phyloP scores from a whole-genome alignment of 73 alveolate genomes.

The Symbiodinium natans region DNA sequence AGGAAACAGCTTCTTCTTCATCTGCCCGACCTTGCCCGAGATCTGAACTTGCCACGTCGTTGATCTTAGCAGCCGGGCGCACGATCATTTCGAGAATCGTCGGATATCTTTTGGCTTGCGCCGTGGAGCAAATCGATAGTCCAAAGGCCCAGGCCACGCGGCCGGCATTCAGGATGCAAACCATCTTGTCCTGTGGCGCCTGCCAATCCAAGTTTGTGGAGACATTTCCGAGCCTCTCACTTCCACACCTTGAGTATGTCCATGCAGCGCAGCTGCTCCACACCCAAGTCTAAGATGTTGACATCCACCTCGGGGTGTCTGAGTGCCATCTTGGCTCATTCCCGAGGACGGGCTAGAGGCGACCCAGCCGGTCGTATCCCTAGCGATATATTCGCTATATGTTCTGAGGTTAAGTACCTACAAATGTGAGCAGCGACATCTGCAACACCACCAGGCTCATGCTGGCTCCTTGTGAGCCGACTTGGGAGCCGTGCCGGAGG shows the following conservation, averaged over 20 bases:
- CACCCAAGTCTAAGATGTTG: background rate
- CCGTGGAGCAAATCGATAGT: background rate
- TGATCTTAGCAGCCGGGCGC: conserved; percentile 11
- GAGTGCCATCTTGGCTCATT: no score
- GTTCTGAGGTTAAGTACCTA: no score
- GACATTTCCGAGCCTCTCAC: background rate
- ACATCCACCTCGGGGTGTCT: background rate
- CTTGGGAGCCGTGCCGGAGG: background rate
- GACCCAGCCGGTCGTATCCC: no score
- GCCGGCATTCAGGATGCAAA: conserved; percentile 76
- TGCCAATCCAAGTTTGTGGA: background rate
- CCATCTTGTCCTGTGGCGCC: conserved; percentile 92
- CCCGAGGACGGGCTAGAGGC: no score
- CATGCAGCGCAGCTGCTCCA: conserved; percentile 50
- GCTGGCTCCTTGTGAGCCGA: no score
- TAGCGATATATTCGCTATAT: no score
- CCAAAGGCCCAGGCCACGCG: conserved; percentile 30
- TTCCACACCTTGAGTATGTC: conserved; percentile 50
- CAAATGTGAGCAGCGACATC: no score
- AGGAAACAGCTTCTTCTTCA: background rate
- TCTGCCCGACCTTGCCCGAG: background rate
- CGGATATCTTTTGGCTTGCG: background rate
- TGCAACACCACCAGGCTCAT: no score
- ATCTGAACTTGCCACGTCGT: conserved; percentile 60
- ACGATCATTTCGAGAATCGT: background rate